Evolutionary conservation across 2,329 filamentous ascomycete genomes (phyloP).

Genomic region (Penicillium sp.): DNA sequence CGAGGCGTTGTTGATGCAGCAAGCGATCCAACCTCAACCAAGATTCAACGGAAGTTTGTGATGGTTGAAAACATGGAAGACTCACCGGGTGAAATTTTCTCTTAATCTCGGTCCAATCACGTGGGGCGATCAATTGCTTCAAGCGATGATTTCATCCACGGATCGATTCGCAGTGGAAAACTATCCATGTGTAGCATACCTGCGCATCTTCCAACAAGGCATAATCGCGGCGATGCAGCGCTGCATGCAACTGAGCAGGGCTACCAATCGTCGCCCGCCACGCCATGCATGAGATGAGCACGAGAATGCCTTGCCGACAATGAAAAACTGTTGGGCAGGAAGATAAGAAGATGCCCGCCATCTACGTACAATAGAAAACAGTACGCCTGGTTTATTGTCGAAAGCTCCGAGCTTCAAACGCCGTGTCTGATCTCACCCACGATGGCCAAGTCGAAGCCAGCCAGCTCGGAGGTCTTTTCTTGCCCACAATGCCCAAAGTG

Average conservation of each 20-base stretch:
- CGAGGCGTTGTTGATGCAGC: not conserved
- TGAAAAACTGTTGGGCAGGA: too few species aligned
- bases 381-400: too few species aligned
- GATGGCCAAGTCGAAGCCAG: not conserved
- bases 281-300: not conserved
- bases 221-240: too few species aligned
- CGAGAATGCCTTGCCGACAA: not conserved
- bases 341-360: too few species aligned
- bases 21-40: not conserved
- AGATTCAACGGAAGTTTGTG: not conserved
- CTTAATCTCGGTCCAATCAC: too few species aligned
- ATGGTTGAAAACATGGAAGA: not conserved
- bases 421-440: not conserved
- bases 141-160: not conserved
- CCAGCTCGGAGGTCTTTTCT: too few species aligned
- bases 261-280: not conserved
- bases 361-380: too few species aligned
- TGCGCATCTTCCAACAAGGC: too few species aligned
- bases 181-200: too few species aligned
- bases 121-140: conserved; percentile 13
- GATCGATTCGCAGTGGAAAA: too few species aligned
- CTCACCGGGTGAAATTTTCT: not conserved
- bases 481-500: conserved; percentile 2
- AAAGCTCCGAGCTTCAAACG: too few species aligned
- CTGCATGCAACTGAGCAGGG: too few species aligned